A percentile compares a stretch with the other conserved stretches of the same genome.
These are phyloP conservation scores for Phyllosticta citriasiana DNA, from an alignment of 2,329 filamentous ascomycete species.

Conservation along the genomic window DNA sequence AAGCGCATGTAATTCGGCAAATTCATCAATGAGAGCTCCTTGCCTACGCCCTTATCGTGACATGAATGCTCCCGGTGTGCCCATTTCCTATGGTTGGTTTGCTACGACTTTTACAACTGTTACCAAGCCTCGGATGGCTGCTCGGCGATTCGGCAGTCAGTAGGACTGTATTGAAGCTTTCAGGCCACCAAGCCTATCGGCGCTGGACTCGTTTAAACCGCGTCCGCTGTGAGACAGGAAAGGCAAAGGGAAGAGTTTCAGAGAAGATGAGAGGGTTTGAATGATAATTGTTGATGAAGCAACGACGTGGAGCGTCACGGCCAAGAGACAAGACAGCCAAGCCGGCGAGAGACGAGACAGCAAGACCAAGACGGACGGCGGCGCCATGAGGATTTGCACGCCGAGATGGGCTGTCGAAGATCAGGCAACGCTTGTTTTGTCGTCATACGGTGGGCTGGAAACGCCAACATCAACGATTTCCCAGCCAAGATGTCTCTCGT, in stretches of 20 bases:
- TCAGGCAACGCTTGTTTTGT: background rate
- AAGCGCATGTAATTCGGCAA: no score
- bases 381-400: no score
- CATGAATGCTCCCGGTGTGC: no score
- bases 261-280: background rate
- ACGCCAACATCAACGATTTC: background rate
- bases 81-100: no score
- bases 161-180: background rate
- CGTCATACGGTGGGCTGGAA: background rate
- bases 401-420: background rate
- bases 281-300: background rate
- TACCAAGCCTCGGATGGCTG: no score
- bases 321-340: background rate
- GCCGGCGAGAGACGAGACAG: no score
- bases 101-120: no score
- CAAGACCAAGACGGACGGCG: no score
- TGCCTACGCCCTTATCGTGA: no score
- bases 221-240: background rate
- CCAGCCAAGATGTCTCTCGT: background rate
- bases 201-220: background rate
- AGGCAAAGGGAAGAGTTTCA: background rate
- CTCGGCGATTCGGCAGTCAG: background rate
- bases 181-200: background rate
- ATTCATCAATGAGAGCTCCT: no score
- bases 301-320: background rate